Conservation (phyloP, 495 filamentous ascomycete species). For the Aspergillus steynii region DNA sequence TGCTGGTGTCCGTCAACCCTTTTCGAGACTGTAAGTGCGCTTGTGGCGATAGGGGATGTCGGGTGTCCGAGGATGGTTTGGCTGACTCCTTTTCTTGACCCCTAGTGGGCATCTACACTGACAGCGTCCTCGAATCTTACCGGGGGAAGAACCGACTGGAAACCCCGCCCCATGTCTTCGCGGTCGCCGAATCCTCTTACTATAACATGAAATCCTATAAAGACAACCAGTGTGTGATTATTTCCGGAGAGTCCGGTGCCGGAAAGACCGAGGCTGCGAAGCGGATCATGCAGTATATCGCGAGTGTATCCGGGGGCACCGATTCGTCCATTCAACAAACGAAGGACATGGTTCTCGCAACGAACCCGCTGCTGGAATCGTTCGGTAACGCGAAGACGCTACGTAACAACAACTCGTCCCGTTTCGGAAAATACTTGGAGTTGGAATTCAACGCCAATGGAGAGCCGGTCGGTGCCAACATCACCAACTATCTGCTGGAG, state of each 20-base stretch:
- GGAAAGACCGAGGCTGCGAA: conserved; percentile 99
- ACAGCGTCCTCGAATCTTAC: conserved; percentile 86
- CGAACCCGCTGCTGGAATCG: conserved; percentile 94
- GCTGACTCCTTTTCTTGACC: conserved; percentile 18
- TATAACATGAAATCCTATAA: conserved; percentile 99
- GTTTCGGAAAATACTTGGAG: conserved; percentile 98
- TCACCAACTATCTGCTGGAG: conserved; percentile 97
- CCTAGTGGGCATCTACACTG: conserved; percentile 94
- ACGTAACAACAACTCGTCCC: conserved; percentile 97
- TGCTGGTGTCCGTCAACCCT: conserved; percentile 98
- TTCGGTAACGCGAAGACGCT: conserved; percentile 98
- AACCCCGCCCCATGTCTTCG: conserved; percentile 95
- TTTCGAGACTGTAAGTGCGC: conserved; percentile 78
- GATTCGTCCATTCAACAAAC: conserved; percentile 94
- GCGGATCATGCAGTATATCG: conserved; percentile 99
- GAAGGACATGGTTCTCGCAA: conserved; percentile 98
- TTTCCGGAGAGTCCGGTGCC: conserved; percentile 96
- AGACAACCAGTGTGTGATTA: conserved; percentile 99
- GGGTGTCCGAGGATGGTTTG: conserved; percentile 12
- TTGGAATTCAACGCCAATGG: conserved; percentile 94
- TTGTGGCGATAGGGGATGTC: conserved; percentile 3
- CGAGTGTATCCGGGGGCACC: conserved; percentile 86
- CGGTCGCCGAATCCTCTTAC: conserved; percentile 93
- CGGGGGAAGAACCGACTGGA: conserved; percentile 95
- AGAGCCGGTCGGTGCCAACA: conserved; percentile 93